phyloP scores from a whole-genome alignment of 345 rosid genomes.

The Conringia planisiliqua region DNA sequence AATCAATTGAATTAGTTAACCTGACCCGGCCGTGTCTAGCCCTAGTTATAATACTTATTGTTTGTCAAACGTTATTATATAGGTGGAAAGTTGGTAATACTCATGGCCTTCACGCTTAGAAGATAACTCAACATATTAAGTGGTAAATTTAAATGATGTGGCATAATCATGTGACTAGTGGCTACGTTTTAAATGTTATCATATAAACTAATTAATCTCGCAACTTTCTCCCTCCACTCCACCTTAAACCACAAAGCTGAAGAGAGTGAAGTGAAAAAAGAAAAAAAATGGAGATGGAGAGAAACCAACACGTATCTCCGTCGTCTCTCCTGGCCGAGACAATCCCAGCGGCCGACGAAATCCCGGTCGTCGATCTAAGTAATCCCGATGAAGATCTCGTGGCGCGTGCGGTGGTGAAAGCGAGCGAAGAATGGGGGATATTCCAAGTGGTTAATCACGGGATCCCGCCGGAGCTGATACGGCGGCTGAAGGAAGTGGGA shows the following conservation, averaged over 20 bases:
- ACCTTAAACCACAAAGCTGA: no score
- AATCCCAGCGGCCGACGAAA: neutral
- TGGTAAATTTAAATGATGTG: no score
- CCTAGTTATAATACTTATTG: no score
- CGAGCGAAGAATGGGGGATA: slow-evolving; percentile 44
- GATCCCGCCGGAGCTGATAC: slow-evolving; percentile 36
- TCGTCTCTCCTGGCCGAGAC: neutral
- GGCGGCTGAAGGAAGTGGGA: slow-evolving; percentile 43
- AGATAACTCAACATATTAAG: no score
- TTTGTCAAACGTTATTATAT: no score
- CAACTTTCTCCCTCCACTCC: neutral
- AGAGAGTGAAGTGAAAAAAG: neutral
- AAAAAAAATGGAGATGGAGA: neutral
- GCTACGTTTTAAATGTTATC: no score
- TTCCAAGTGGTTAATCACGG: slow-evolving; percentile 43
- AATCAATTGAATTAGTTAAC: no score
- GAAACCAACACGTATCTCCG: neutral
- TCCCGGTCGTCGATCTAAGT: slow-evolving; percentile 39
- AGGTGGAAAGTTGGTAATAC: no score
- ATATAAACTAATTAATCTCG: no score
- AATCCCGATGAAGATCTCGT: slow-evolving; percentile 21
- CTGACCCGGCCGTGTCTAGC: no score
- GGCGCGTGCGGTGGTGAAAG: slow-evolving; percentile 34
- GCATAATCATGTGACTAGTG: no score
- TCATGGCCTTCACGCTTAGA: no score